Evolutionary conservation across 305 asterid genomes (phyloP), one percentile per base, ranked within the genome.

Genomic region (Petunia hybrid): DNA sequence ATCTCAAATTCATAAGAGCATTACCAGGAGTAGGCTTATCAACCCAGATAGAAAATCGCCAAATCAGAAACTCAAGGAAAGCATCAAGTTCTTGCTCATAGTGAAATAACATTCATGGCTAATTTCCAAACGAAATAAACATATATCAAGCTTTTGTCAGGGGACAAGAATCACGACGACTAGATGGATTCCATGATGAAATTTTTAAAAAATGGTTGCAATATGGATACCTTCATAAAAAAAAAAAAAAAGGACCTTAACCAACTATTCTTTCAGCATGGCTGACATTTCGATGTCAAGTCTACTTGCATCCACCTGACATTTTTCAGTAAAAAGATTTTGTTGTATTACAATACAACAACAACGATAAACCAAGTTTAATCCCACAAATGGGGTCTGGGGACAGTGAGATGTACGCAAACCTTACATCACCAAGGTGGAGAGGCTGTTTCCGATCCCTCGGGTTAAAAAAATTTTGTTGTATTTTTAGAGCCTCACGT

Each of bases 31-130:
- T 95, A 83, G 98, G 97, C 87, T 95, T 92, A 85, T 95, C 98
- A 40, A 94, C 98, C 97, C 97, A 95, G 60, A 95, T 94, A 75
- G 99, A 95, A 85, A 95, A 94, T 69, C 99, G 80, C 98, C 99
- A 94, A 66, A 94, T 94, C n/a, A 95, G 92, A 87, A 94, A 92
- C 79, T 95, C 97, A 39, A 92, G 97, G 84, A 95, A 92, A 57
- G 97, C 97, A 83, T 95, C 98, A 16, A 95, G 97, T 85, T 95
- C 99, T 10, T 95, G 91, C 80, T 95, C 99, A 85, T 92, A 95
- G 84, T 95, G 98, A 87, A 91, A 94, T 85, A 94, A 82, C 93
- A 95, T 91, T 88, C 99, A 97, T 91, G 97, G 98, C 99, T 94
- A 91, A 94, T 91, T 91, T 84, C 90, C 94, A 87, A 91, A 85